Percentiles rank a stretch among this genome's conserved stretches.
Evolutionary conservation across 202 grass and related monocot species (phyloP).

Genomic region (Carex sylvatica): DNA sequence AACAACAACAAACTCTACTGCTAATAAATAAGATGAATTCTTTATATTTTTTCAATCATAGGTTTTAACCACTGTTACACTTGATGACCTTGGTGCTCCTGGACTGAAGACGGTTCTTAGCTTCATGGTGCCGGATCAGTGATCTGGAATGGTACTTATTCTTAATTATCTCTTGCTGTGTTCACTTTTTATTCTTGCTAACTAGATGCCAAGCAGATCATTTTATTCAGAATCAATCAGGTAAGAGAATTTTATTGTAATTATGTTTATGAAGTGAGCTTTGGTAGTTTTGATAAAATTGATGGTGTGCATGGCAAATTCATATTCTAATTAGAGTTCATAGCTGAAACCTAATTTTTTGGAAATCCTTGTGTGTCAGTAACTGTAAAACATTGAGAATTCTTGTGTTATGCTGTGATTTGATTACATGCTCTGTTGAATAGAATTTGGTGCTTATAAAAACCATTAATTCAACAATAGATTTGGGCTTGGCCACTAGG

Average conservation of each 20-base stretch:
- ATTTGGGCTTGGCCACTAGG: background rate
- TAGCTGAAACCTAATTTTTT: background rate
- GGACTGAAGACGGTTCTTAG: constrained; percentile 66
- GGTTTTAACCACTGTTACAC: constrained; percentile 54
- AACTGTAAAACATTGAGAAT: background rate
- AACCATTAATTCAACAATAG: background rate
- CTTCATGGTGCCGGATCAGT: constrained; percentile 49
- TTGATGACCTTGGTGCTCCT: constrained; percentile 53
- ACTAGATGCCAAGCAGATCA: background rate
- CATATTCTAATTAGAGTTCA: background rate
- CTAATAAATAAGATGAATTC: background rate
- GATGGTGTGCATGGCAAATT: background rate
- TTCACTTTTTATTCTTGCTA: background rate
- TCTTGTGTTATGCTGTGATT: background rate
- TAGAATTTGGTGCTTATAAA: background rate
- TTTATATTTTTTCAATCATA: constrained; percentile 9
- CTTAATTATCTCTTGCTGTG: constrained; percentile 12
- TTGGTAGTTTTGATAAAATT: background rate
- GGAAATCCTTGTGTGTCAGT: background rate
- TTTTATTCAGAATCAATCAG: background rate
- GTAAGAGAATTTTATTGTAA: background rate
- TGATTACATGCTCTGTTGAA: background rate
- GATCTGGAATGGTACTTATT: constrained; percentile 49
- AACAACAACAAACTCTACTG: background rate
- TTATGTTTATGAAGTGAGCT: background rate